These are phyloP conservation scores for Diaporthe ilicicola DNA, from an alignment of 2,329 filamentous ascomycete species.

Conservation along the genomic window DNA sequence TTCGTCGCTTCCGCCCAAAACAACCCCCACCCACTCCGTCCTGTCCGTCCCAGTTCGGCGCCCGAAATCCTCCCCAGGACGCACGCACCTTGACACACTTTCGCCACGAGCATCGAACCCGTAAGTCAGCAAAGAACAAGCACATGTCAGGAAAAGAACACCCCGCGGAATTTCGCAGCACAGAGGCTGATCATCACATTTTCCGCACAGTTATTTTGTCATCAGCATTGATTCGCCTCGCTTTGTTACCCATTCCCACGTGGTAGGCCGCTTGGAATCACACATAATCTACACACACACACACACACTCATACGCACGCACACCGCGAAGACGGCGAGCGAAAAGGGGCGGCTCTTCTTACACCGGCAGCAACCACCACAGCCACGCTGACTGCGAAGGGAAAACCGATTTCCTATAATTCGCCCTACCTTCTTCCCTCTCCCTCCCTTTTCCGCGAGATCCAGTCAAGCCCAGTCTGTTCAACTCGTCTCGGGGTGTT, in stretches of 20 bases:
- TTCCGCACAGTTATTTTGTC: background rate
- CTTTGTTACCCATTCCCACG: constrained; percentile 8
- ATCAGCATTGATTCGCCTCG: background rate
- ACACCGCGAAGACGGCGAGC: background rate
- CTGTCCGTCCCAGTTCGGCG: constrained; percentile 22
- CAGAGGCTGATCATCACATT: constrained; percentile 9
- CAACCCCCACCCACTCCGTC: background rate
- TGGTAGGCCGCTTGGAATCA: background rate
- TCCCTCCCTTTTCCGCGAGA: background rate
- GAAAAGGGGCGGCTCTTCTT: background rate
- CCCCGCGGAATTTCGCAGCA: background rate
- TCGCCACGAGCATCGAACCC: background rate
- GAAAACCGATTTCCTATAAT: background rate
- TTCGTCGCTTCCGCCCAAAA: background rate
- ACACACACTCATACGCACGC: no score
- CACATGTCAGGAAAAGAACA: background rate
- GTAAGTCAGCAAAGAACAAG: constrained; percentile 5
- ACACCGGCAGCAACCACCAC: background rate
- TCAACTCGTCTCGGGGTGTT: constrained; percentile 4
- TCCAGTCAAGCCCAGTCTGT: background rate
- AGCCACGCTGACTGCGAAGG: background rate
- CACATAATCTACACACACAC: background rate
- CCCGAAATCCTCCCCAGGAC: constrained; percentile 5
- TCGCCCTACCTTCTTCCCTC: background rate
- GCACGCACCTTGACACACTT: background rate